These are phyloP conservation scores for Chaetomium cochliodes DNA, from an alignment of 495 filamentous ascomycete genomes.

Conservation along the genomic window DNA sequence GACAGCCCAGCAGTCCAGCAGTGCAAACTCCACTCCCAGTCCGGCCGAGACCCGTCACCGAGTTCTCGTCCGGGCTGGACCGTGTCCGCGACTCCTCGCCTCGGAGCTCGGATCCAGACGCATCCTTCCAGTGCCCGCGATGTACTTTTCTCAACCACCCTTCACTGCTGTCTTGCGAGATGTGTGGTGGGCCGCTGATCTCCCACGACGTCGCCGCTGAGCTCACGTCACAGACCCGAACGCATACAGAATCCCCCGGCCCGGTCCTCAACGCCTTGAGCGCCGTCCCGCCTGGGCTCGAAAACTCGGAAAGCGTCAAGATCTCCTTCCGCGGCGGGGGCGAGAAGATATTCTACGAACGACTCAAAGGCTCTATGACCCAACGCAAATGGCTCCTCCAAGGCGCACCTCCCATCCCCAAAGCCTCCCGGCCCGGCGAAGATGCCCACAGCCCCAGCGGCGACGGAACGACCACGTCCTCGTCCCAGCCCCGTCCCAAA, in stretches of 20 bases:
- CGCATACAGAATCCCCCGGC: constrained; percentile 69
- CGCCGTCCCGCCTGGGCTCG: constrained; percentile 44
- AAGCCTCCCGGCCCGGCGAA: constrained; percentile 51
- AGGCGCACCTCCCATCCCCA: constrained; percentile 84
- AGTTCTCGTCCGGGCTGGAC: constrained; percentile 5
- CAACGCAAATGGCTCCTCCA: constrained; percentile 97
- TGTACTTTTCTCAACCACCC: constrained; percentile 96
- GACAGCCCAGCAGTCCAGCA: constrained; percentile 38
- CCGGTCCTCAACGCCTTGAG: constrained; percentile 54
- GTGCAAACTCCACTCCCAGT: constrained; percentile 35
- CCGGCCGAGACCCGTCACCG: constrained; percentile 28
- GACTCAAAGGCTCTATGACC: constrained; percentile 79
- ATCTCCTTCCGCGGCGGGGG: constrained; percentile 88
- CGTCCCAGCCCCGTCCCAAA: constrained; percentile 47
- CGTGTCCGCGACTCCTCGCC: constrained; percentile 2
- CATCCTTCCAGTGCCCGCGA: constrained; percentile 70
- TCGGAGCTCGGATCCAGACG: constrained; percentile 34
- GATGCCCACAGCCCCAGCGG: constrained; percentile 43
- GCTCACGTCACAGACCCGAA: constrained; percentile 45
- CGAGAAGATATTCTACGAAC: constrained; percentile 84
- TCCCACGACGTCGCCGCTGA: constrained; percentile 53
- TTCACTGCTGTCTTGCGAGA: constrained; percentile 80
- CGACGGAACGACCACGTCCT: constrained; percentile 26
- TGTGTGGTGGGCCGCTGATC: constrained; percentile 78
- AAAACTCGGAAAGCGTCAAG: constrained; percentile 75